These are phyloP conservation scores for Trifolium dubium DNA, from an alignment of 306 rosid genomes.

Conservation along the genomic window DNA sequence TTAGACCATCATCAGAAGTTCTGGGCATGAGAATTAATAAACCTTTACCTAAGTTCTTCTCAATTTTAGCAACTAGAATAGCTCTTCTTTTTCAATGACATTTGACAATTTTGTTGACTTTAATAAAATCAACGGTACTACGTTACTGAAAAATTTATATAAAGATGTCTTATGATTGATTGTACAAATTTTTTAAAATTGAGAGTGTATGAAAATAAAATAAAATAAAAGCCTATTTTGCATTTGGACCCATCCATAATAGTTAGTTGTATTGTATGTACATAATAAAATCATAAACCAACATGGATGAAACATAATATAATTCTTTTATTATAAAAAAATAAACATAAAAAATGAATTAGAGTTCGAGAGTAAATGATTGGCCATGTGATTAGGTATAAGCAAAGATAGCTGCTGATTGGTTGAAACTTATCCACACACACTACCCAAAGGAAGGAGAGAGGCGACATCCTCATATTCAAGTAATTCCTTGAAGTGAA, in stretches of 20 bases:
- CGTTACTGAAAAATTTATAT: no score
- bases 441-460: slow-evolving; percentile 32
- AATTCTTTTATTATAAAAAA: neutral
- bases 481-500: slow-evolving; percentile 16
- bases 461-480: slow-evolving; percentile 27
- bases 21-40: no score
- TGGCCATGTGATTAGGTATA: slow-evolving; percentile 46
- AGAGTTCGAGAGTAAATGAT: slow-evolving; percentile 40
- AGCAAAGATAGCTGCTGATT: slow-evolving; percentile 28
- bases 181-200: no score
- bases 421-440: slow-evolving; percentile 41
- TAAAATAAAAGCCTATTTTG: neutral
- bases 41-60: no score
- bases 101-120: no score
- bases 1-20: no score
- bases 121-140: no score
- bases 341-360: neutral
- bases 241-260: neutral
- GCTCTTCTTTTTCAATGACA: no score
- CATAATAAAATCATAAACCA: neutral
- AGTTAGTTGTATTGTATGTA: neutral
- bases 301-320: neutral
- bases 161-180: no score
- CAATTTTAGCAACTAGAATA: no score
- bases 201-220: no score